Percentiles rank a stretch among this genome's conserved stretches.
phyloP scores from a whole-genome alignment of 768 basidiomycete species.

The Suillus luteus region DNA sequence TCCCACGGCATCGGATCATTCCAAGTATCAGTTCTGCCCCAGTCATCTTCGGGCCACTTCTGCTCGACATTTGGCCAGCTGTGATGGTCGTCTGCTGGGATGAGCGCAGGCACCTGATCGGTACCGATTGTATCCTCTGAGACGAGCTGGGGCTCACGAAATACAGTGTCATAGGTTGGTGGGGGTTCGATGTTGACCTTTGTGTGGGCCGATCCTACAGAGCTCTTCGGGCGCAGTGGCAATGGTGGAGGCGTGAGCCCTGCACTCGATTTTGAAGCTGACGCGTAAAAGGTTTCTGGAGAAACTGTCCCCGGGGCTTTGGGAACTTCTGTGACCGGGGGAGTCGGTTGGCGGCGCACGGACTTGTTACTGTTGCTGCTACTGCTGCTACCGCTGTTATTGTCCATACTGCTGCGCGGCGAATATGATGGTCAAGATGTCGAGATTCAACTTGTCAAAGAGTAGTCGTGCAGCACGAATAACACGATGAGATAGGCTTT shows the following conservation, averaged over 20 bases:
- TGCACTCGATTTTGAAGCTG: slow-evolving; percentile 18
- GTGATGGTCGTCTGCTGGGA: slow-evolving; percentile 37
- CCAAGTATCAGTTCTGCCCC: slow-evolving; percentile 5
- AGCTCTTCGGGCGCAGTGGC: slow-evolving; percentile 32
- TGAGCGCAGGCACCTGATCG: slow-evolving; percentile 38
- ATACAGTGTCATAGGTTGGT: slow-evolving; percentile 33
- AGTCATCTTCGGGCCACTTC: slow-evolving; percentile 13
- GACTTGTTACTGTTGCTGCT: slow-evolving; percentile 42
- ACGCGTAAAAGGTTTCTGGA: slow-evolving; percentile 30
- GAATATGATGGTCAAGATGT: background rate
- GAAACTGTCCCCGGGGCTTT: slow-evolving; percentile 28
- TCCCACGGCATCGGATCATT: slow-evolving; percentile 29
- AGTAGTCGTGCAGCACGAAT: background rate
- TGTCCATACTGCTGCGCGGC: slow-evolving; percentile 43
- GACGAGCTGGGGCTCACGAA: slow-evolving; percentile 60
- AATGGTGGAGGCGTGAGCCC: slow-evolving; percentile 35
- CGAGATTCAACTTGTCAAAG: background rate
- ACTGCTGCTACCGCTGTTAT: slow-evolving; percentile 11
- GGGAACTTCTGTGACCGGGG: slow-evolving; percentile 48
- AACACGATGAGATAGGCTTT: background rate
- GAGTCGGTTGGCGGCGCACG: slow-evolving; percentile 29
- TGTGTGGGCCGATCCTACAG: slow-evolving; percentile 40
- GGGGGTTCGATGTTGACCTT: slow-evolving; percentile 34
- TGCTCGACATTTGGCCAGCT: slow-evolving; percentile 31
- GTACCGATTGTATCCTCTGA: slow-evolving; percentile 41